Evolutionary conservation across 768 basidiomycete genomes (phyloP).

Genomic region (Baorangia bicolor): DNA sequence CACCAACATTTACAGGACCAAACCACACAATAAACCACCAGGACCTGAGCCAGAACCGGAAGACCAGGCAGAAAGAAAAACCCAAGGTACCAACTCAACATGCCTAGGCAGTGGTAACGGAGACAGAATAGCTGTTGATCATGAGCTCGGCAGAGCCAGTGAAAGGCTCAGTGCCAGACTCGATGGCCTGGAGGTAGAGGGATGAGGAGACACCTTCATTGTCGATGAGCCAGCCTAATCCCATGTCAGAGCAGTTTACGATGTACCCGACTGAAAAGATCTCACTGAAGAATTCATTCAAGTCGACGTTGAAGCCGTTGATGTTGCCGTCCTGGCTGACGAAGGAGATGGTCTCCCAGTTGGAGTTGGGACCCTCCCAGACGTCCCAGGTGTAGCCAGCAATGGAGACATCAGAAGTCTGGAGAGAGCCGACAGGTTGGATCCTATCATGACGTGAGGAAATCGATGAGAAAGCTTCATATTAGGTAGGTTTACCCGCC

Average conservation of each 20-base stretch:
- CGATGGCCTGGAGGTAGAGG: constrained; percentile 53
- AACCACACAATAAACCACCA: neutral
- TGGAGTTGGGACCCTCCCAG: constrained; percentile 52
- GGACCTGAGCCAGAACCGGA: neutral
- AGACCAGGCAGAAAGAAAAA: neutral
- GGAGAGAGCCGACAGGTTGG: constrained; percentile 53
- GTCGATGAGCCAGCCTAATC: constrained; percentile 43
- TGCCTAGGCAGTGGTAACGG: constrained; percentile 24
- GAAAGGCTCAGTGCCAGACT: constrained; percentile 57
- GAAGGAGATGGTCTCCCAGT: constrained; percentile 59
- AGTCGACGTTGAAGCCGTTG: constrained; percentile 49
- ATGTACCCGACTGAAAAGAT: neutral
- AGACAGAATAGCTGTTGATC: constrained; percentile 42
- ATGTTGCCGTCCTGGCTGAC: constrained; percentile 48
- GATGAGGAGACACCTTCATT: constrained; percentile 48
- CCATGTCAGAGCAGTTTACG: neutral
- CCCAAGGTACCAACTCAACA: neutral
- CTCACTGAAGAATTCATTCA: constrained; percentile 57
- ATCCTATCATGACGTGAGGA: constrained; percentile 36
- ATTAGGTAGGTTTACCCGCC: constrained; percentile 41
- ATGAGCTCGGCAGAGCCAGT: constrained; percentile 48
- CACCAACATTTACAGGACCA: neutral
- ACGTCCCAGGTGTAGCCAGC: constrained; percentile 56
- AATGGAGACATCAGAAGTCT: constrained; percentile 39
- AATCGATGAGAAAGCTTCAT: neutral